Percentiles rank a stretch among this genome's conserved stretches.
Conservation (phyloP, 441 rosid species). For the Bruguiera hainesii region DNA sequence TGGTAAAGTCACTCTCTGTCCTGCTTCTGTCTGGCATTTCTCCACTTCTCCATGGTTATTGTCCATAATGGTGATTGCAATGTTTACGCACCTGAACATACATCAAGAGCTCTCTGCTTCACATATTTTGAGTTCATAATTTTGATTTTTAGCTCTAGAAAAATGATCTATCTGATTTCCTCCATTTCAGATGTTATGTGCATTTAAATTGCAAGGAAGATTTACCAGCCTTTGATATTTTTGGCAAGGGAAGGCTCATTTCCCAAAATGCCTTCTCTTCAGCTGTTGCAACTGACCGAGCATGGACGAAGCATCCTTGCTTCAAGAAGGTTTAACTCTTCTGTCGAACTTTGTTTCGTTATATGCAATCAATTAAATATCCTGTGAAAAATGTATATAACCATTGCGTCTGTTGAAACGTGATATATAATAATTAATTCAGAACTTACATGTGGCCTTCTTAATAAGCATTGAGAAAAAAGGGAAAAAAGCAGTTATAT, state of each 20-base stretch:
- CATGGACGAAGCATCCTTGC: conserved; percentile 74
- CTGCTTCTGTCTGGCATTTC: too few species aligned
- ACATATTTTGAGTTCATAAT: not conserved
- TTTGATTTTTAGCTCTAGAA: not conserved
- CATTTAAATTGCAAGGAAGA: conserved; percentile 27
- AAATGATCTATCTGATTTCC: conserved; percentile 5
- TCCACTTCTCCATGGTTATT: too few species aligned
- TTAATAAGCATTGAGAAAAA: too few species aligned
- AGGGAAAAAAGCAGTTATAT: too few species aligned
- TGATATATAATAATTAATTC: too few species aligned
- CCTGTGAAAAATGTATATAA: too few species aligned
- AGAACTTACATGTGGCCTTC: too few species aligned
- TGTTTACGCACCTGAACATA: too few species aligned
- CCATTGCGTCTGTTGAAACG: too few species aligned
- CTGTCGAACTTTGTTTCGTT: not conserved
- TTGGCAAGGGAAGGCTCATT: conserved; percentile 23
- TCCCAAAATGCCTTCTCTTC: conserved; percentile 88
- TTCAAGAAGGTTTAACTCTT: conserved; percentile 59
- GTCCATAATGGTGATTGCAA: too few species aligned
- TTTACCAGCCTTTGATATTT: conserved; percentile 31
- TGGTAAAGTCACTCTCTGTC: too few species aligned
- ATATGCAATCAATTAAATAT: not conserved
- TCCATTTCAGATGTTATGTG: conserved; percentile 34
- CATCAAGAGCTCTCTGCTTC: not conserved
- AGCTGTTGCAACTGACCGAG: conserved; percentile 86